A percentile compares a stretch with the other conserved stretches of the same genome.
Conservation (phyloP, 2,329 filamentous ascomycete genomes). For the Metarhizium guizhouense region DNA sequence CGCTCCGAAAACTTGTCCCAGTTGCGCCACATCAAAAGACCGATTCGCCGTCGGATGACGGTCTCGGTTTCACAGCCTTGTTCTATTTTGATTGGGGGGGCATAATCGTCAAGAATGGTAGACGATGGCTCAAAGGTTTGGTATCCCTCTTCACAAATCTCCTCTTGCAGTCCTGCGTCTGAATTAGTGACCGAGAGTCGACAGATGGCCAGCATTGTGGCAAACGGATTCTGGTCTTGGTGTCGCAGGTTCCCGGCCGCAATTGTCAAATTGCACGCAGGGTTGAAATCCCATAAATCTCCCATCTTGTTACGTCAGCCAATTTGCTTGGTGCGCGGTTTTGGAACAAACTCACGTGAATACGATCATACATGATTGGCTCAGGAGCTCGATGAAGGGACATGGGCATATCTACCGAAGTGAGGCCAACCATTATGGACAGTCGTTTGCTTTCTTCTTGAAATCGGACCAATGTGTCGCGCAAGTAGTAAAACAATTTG, state of each 20-base stretch:
- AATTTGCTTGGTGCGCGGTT: neutral
- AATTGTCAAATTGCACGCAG: conserved; percentile 5
- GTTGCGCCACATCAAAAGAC: conserved; percentile 15
- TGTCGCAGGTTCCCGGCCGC: conserved; percentile 12
- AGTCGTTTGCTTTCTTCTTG: conserved; percentile 6
- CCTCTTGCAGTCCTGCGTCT: neutral
- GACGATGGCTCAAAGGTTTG: neutral
- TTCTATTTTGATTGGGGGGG: neutral
- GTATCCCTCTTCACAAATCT: neutral
- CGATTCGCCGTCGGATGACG: conserved; percentile 11
- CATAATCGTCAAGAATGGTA: neutral
- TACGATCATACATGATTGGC: conserved; percentile 8
- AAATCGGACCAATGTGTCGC: conserved; percentile 12
- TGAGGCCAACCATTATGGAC: neutral
- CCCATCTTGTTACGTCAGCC: conserved; percentile 10
- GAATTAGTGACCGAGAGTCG: conserved; percentile 6
- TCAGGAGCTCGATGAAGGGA: neutral
- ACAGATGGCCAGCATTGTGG: conserved; percentile 14
- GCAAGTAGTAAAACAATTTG: conserved; percentile 19
- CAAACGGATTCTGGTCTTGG: conserved; percentile 15
- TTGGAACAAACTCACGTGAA: conserved; percentile 7
- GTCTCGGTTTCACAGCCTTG: neutral
- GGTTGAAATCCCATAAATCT: conserved; percentile 8
- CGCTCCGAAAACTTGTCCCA: conserved; percentile 15
- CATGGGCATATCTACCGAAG: neutral